Evolutionary conservation across 345 rosid species (phyloP).

Genomic region (Lepidium aucheri): DNA sequence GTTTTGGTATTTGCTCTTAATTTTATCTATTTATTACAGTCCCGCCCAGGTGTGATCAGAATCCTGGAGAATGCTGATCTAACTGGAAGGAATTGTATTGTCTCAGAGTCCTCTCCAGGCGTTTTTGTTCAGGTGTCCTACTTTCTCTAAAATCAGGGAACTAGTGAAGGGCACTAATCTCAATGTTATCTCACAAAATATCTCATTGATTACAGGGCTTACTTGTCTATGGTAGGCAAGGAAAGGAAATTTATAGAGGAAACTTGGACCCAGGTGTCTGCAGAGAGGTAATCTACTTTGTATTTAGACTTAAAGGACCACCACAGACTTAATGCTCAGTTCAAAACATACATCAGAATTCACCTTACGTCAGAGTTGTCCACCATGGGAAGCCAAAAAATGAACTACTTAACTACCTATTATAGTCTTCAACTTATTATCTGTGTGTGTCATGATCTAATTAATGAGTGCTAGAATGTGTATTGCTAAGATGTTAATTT

Average conservation of each 20-base stretch:
- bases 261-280: conserved; percentile 70
- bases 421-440: neutral
- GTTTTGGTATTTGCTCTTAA: conserved; percentile 1
- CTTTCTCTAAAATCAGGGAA: neutral
- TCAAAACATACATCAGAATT: neutral
- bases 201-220: conserved; percentile 57
- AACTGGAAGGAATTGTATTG: conserved; percentile 66
- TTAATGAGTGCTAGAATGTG: neutral
- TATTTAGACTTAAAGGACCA: neutral
- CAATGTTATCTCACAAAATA: conserved; percentile 5
- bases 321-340: neutral
- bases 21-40: conserved; percentile 33
- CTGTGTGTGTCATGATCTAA: neutral
- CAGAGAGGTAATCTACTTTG: conserved; percentile 56
- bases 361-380: neutral
- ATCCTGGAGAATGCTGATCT: conserved; percentile 57
- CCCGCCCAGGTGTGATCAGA: conserved; percentile 64
- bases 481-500: neutral
- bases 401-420: no score
- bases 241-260: conserved; percentile 71
- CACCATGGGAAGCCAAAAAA: no score
- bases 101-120: conserved; percentile 79
- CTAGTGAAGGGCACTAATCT: neutral
- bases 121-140: conserved; percentile 78
- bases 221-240: conserved; percentile 87